Evolutionary conservation across 2,329 filamentous ascomycete species (phyloP).

Genomic region (Neofusicoccum ribis): DNA sequence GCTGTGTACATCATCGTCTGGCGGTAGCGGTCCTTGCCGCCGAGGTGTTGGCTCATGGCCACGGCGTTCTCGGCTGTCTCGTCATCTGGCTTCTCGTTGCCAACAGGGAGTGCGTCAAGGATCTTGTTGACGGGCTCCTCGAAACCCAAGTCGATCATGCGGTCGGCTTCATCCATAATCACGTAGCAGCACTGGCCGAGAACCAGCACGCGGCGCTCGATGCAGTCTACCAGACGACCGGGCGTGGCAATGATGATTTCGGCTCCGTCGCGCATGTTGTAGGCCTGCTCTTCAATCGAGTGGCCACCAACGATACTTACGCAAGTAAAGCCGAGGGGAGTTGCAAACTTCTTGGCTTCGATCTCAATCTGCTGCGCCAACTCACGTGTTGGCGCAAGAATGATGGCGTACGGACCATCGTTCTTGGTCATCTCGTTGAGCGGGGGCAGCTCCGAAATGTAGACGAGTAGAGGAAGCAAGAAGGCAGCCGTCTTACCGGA

Average conservation of each 20-base stretch:
- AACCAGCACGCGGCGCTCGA: constrained; percentile 88
- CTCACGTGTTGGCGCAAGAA: constrained; percentile 94
- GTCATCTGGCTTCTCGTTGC: constrained; percentile 91
- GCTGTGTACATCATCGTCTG: constrained; percentile 99
- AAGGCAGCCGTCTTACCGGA: constrained; percentile 98
- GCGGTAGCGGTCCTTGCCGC: constrained; percentile 76
- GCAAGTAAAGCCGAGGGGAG: constrained; percentile 86
- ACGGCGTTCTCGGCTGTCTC: constrained; percentile 85
- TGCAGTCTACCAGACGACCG: constrained; percentile 93
- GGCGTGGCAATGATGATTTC: constrained; percentile 99
- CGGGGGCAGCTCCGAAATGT: constrained; percentile 86
- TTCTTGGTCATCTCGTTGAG: constrained; percentile 85
- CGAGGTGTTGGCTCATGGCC: constrained; percentile 80
- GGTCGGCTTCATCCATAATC: constrained; percentile 99
- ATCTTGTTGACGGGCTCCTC: constrained; percentile 98
- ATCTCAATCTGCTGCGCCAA: constrained; percentile 95
- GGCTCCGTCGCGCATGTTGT: constrained; percentile 84
- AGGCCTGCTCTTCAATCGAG: constrained; percentile 89
- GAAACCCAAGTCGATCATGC: constrained; percentile 98
- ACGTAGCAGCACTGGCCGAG: constrained; percentile 96
- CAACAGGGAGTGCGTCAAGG: constrained; percentile 85
- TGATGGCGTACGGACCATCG: constrained; percentile 95
- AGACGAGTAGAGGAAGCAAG: constrained; percentile 85
- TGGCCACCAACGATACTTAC: constrained; percentile 99
- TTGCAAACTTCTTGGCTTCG: constrained; percentile 90